Base-by-base conservation (phyloP, 169 alveolate genomes). In the Cryptosporidium baileyi region DNA sequence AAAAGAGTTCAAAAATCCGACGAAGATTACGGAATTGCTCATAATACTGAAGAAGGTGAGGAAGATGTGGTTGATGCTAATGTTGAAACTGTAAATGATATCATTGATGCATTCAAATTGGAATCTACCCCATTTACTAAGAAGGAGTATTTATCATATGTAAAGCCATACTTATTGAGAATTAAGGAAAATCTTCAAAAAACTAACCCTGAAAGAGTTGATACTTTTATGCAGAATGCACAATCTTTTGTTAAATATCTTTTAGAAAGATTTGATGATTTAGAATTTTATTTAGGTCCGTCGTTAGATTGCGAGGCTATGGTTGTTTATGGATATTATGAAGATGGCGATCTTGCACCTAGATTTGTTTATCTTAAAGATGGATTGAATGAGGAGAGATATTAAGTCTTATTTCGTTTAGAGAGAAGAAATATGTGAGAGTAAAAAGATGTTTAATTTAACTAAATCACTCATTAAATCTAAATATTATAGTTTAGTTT, bases 311-410 rank as follows among this genome's bases (percentile, higher is more conserved):
- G 91, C 81, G 98, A 96, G 89, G 97, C 96, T 19, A 93, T 93
- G 24, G 59, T 96, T 54, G 92, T 94, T 65, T 92, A 94, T 80
- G 95, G 96, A 38, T 95, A 95, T 91, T 96, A 95, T 93, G 93
- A 95, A 63, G 98, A 96, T 51, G 98, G 95, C 60, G 97, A 95
- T 82, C 90, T 93, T 19, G 91, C 98, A 38, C 98, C 98, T 34
- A 90, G 97, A 43, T 93, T 95, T 82, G 93, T 95, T 44, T 96
- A 93, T 92, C 81, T 96, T 89, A 88, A 91, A 80, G 98, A 96
- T 62, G 97, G 97, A 28, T 90, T 95, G 60, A 92, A 89, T 80
- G 98, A 95, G 80, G 98, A 93, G 85, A 92, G 95, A 61, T 94
- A 94, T 82, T 94, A 93, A 82, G 38, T 38, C 19, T 47, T 4